Conservation (phyloP, 2,329 filamentous ascomycete species). For the Cladosporium sp. region DNA sequence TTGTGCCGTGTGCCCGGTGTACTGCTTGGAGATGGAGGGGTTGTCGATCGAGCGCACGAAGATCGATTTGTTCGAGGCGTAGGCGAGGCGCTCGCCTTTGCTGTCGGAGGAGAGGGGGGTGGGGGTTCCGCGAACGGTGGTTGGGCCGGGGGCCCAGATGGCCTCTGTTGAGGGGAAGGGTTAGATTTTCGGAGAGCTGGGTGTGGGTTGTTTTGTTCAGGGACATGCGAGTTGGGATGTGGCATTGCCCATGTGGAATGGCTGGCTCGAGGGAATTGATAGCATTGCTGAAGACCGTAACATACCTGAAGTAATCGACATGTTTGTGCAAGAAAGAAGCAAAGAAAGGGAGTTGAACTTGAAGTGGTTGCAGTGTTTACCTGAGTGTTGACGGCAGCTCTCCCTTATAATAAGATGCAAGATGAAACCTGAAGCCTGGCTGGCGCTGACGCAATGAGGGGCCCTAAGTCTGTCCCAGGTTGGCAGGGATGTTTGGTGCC, state of each 20-base stretch:
- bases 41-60: conserved; percentile 93
- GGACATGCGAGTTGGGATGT: neutral
- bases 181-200: neutral
- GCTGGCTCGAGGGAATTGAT: too few species aligned
- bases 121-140: conserved; percentile 77
- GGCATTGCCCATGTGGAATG: too few species aligned
- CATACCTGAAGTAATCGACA: conserved; percentile 20
- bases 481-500: neutral
- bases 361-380: conserved; percentile 5
- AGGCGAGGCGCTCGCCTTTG: conserved; percentile 88
- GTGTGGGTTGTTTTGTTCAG: neutral
- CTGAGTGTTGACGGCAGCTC: neutral
- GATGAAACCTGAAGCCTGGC: neutral
- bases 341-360: too few species aligned
- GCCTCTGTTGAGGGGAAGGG: neutral
- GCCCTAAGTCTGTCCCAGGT: neutral
- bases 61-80: conserved; percentile 93
- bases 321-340: conserved; percentile 9
- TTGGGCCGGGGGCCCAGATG: conserved; percentile 45
- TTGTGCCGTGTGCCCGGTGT: conserved; percentile 80
- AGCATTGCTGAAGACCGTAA: too few species aligned
- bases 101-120: conserved; percentile 83
- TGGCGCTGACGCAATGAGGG: conserved; percentile 1
- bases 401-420: neutral
- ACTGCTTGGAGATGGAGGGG: conserved; percentile 78